Base-by-base conservation (phyloP, 2,329 filamentous ascomycete species). In the Pseudocercospora pini-densiflorae region DNA sequence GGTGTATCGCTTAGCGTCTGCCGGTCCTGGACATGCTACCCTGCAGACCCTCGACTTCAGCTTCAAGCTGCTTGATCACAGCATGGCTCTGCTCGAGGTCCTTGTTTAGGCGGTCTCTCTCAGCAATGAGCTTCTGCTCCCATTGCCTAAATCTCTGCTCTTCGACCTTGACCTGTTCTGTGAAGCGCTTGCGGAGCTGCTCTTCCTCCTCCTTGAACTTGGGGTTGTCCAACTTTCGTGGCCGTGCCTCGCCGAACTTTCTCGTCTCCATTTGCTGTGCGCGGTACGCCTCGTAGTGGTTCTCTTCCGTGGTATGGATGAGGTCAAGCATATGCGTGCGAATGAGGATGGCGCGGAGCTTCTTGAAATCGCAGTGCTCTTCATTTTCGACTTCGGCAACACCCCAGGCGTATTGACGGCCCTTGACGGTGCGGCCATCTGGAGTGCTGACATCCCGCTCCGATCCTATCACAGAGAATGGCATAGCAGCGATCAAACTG, bases 121-220 rank as follows among this genome's bases (percentile, higher is more conserved):
- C 95, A 70, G 92, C 90, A 77, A 99, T 99, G 81, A 99, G 92
- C 89, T 98, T 98, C 89, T 99, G 95, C 86, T 99, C 95, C 95
- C 95, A 99, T 84, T 97, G 92, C 82, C 96, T 90, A 90, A 99
- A 99, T 73, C 95, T 90, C 85, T 97, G 93, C 85, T 99, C 95
- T 86, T 99, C 96, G 78, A 99, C 92, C 92, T 99, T 99, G 86
- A 99, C 95, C 83, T 99, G 95, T 86, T 99, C 95, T 75, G 95
- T 99, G 85, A 99, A 99, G 75, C 96, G 90, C 90, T 99, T 99
- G 84, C 95, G 90, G 72, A 99, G 89, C 69, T 92, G 92, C 87
- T 99, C 95, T 80, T 99, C 95, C 83, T 99, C 95, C 82, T 99
- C 95, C 89, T 99, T 99, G 89, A 98, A 99, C 87, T 99, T 99